Evolutionary conservation across 306 rosid species (phyloP).

Genomic region (Vicia sativa): DNA sequence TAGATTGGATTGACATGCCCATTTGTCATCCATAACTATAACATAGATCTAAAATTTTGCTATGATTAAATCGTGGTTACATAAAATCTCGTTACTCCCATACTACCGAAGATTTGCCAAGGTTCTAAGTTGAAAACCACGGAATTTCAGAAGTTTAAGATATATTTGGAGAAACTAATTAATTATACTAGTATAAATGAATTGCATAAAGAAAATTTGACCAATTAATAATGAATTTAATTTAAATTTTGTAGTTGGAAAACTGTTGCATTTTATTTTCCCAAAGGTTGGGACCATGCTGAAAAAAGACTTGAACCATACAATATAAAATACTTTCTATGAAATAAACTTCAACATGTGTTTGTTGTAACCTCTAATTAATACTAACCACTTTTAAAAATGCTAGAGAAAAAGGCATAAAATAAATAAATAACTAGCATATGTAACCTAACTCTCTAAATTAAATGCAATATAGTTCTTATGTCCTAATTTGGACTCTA

Average conservation of each 20-base stretch:
- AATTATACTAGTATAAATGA: background rate
- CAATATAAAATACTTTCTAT: background rate
- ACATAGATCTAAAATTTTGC: too few species aligned
- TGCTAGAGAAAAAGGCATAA: too few species aligned
- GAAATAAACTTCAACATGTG: background rate
- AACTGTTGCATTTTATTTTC: background rate
- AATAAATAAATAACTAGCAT: too few species aligned
- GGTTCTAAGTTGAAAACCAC: too few species aligned
- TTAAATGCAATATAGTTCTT: conserved; percentile 2
- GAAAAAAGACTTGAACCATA: background rate
- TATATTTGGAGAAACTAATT: background rate
- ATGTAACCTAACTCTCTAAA: too few species aligned
- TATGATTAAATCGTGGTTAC: too few species aligned
- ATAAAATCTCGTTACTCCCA: too few species aligned
- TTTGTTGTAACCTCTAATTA: background rate
- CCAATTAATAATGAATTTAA: conserved; percentile 1
- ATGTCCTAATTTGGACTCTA: conserved; percentile 20
- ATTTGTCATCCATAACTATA: too few species aligned
- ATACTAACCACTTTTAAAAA: conserved; percentile 1
- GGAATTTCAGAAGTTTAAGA: too few species aligned
- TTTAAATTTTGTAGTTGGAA: background rate
- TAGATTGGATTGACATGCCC: too few species aligned
- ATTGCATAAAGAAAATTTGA: background rate
- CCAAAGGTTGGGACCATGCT: background rate
- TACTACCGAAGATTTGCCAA: too few species aligned